These are phyloP conservation scores for Zelopaecilomyces penicillatus DNA, from an alignment of 2,329 filamentous ascomycete genomes.

Conservation along the genomic window DNA sequence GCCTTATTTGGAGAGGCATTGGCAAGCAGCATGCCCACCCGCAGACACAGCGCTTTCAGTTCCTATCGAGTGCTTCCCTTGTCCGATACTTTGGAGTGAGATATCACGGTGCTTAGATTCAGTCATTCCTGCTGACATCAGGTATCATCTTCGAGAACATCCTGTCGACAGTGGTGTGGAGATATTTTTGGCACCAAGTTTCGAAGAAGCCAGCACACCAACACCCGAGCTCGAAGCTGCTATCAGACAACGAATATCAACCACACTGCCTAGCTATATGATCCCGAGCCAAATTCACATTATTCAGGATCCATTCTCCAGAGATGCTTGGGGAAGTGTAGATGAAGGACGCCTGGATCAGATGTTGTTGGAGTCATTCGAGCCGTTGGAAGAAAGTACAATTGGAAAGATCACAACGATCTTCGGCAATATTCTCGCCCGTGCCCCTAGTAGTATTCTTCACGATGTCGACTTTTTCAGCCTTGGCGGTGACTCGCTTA, in stretches of 20 bases:
- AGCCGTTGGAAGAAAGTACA: conserved; percentile 16
- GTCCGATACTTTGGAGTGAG: conserved; percentile 21
- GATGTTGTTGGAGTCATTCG: conserved; percentile 17
- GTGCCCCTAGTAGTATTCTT: conserved; percentile 29
- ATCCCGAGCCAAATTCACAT: conserved; percentile 29
- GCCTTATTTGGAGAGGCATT: conserved; percentile 37
- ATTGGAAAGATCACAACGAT: conserved; percentile 33
- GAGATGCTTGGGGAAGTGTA: conserved; percentile 21
- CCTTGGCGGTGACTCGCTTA: conserved; percentile 45
- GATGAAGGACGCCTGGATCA: conserved; percentile 28
- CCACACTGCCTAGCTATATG: conserved; percentile 24
- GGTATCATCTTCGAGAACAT: conserved; percentile 11
- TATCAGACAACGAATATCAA: conserved; percentile 11
- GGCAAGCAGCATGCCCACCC: conserved; percentile 39
- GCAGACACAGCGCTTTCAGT: conserved; percentile 36
- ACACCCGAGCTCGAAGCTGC: conserved; percentile 6
- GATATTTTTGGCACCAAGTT: conserved; percentile 16
- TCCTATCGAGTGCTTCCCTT: conserved; percentile 28
- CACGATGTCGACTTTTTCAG: conserved; percentile 40
- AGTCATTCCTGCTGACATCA: conserved; percentile 11
- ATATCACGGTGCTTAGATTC: conserved; percentile 17
- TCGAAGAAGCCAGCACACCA: background rate
- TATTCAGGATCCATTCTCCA: conserved; percentile 26
- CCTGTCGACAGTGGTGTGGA: conserved; percentile 8
- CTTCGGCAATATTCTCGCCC: conserved; percentile 37